Evolutionary conservation across 768 basidiomycete genomes (phyloP), one percentile per base, ranked within the genome.

Genomic region (Guyanaporus albipodus): DNA sequence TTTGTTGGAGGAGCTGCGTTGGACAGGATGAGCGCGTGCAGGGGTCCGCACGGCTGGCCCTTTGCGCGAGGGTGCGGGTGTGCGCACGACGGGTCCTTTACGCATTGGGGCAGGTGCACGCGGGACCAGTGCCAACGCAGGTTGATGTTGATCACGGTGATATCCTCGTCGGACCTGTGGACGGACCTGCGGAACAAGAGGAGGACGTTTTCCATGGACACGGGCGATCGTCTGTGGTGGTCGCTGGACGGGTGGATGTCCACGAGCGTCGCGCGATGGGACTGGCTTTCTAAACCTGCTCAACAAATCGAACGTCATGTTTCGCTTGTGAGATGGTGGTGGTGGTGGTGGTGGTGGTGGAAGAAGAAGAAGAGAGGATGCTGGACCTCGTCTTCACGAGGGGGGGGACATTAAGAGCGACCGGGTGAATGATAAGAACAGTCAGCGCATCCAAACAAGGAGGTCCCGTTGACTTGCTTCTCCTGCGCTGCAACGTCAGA

Each of bases 381-480:
- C 15, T 40, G 44, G 22, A 10, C 15, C 24, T 27, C 42, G 27
- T 32, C 22, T 27, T 63, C 50, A 54, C 48, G 47, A 42, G 38
- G 53, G 63, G 47, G 40, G 38, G 53, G 63, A 45, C 50, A 58
- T 66, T 63, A 64, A 63, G 58, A 64, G 60, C 49, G n/a, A 49
- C 6, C 39, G 52, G 52, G 33, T 36, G 33, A 33, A 65, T 61
- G 62, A 63, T 64, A 64, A 65, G 63, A 33, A 55, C 52, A 49
- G 58, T 46, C 52, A 54, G 44, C 15, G 33, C 46, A 36, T 36
- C 62, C 48, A 58, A 63, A 60, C 49, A 52, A 49, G 56, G 60
- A 23, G 41, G 29, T 65, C 53, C 58, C 56, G 61, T 54, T 46
- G 50, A 26, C 45, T 33, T 31, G 42, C 58, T 64, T 65, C 52